phyloP scores from a whole-genome alignment of 2,329 filamentous ascomycete species.

The Fusarium chlamydosporum region DNA sequence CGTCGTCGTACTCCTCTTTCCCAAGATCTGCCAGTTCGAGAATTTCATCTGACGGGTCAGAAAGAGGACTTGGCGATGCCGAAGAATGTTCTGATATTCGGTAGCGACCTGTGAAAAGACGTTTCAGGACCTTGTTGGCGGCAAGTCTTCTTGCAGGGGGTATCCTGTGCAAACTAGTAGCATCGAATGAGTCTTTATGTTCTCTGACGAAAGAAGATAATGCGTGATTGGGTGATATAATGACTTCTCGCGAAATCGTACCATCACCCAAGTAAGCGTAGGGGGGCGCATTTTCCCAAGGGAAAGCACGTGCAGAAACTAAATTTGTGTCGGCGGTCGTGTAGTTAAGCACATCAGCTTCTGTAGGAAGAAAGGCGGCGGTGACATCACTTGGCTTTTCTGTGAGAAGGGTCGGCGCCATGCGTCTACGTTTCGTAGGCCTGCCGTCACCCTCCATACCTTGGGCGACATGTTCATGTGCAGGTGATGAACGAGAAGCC shows the following conservation, averaged over 20 bases:
- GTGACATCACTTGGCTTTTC: slow-evolving; percentile 36
- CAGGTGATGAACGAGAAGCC: background rate
- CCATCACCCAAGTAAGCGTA: slow-evolving; percentile 57
- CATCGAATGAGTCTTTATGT: slow-evolving; percentile 49
- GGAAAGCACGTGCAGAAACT: slow-evolving; percentile 8
- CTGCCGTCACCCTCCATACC: slow-evolving; percentile 22
- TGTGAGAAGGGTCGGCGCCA: slow-evolving; percentile 48
- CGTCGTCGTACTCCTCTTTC: slow-evolving; percentile 61
- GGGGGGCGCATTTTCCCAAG: slow-evolving; percentile 43
- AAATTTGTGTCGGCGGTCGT: background rate
- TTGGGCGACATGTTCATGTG: slow-evolving; percentile 1
- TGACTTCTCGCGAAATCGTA: slow-evolving; percentile 44
- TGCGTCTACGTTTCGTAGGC: slow-evolving; percentile 49
- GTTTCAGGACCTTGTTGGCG: slow-evolving; percentile 59
- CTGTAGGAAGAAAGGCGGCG: slow-evolving; percentile 46
- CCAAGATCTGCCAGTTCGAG: slow-evolving; percentile 43
- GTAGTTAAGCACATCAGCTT: slow-evolving; percentile 42
- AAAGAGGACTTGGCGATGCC: slow-evolving; percentile 28
- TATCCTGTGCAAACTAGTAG: slow-evolving; percentile 47
- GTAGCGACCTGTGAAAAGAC: slow-evolving; percentile 55
- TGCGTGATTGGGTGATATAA: slow-evolving; percentile 44
- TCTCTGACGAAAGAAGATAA: slow-evolving; percentile 48
- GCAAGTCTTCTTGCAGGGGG: slow-evolving; percentile 62
- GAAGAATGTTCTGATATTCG: slow-evolving; percentile 26
- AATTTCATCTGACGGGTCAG: slow-evolving; percentile 17